Percentiles rank a stretch among this genome's conserved stretches.
Conservation (phyloP, 768 basidiomycete genomes). For the Leccinum disarticulatum region DNA sequence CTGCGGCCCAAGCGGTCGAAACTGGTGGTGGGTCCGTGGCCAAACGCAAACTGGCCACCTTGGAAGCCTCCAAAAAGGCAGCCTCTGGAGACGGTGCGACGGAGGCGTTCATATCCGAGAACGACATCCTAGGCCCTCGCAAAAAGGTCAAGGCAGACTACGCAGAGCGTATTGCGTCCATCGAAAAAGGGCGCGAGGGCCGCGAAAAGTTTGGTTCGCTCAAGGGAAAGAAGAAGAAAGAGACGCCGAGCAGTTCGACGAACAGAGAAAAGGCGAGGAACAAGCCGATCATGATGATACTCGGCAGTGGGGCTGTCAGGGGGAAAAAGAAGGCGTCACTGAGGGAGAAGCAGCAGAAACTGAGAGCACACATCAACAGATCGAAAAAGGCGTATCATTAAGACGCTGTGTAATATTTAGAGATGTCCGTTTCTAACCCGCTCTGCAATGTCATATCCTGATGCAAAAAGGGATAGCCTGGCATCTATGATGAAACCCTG, state of each 20-base stretch:
- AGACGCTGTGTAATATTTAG: constrained; percentile 9
- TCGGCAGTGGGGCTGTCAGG: constrained; percentile 71
- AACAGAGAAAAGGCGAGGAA: constrained; percentile 92
- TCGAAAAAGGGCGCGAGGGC: constrained; percentile 91
- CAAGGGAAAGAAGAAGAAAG: constrained; percentile 92
- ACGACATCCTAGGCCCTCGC: constrained; percentile 88
- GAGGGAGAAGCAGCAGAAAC: constrained; percentile 76
- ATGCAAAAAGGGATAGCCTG: constrained; percentile 70
- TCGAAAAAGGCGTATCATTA: constrained; percentile 52
- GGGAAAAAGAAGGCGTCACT: constrained; percentile 83
- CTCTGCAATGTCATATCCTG: constrained; percentile 62
- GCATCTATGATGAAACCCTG: constrained; percentile 75
- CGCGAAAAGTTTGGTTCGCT: constrained; percentile 89
- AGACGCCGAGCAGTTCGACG: constrained; percentile 77
- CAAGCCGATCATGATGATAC: constrained; percentile 95
- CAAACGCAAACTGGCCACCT: constrained; percentile 84
- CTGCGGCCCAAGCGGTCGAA: constrained; percentile 69
- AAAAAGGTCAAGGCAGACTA: constrained; percentile 95
- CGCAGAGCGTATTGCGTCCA: constrained; percentile 88
- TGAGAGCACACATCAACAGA: constrained; percentile 73
- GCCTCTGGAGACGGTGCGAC: constrained; percentile 45
- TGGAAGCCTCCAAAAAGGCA: constrained; percentile 71
- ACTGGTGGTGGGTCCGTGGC: constrained; percentile 68
- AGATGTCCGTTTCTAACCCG: constrained; percentile 33
- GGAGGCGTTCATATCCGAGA: constrained; percentile 72